Conservation (phyloP, 306 rosid genomes). For the Abrus pulchellus region DNA sequence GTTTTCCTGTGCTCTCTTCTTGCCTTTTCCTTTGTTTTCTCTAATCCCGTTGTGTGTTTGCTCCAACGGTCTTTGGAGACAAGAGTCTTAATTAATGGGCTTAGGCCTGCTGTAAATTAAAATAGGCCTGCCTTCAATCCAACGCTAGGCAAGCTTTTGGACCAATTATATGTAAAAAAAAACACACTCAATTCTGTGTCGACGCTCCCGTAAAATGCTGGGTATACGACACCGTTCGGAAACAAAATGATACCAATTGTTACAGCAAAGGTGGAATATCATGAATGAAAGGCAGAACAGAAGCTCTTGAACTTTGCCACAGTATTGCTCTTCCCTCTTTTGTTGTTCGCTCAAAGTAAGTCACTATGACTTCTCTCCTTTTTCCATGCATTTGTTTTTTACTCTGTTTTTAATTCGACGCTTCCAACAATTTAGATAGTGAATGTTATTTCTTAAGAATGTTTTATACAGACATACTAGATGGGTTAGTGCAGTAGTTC, state of each 20-base stretch:
- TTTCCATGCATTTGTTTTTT: background rate
- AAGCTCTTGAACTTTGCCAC: background rate
- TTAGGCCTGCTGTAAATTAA: background rate
- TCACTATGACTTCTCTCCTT: background rate
- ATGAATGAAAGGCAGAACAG: background rate
- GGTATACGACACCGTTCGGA: constrained; percentile 9
- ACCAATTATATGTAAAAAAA: background rate
- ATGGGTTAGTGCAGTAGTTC: background rate
- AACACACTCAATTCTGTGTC: background rate
- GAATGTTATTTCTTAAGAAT: background rate
- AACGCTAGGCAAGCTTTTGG: background rate
- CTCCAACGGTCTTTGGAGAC: background rate
- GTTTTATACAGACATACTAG: background rate
- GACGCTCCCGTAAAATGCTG: background rate
- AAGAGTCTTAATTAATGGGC: background rate
- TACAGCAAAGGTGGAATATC: background rate
- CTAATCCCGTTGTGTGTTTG: no score
- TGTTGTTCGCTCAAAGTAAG: constrained; percentile 15
- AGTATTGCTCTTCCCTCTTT: background rate
- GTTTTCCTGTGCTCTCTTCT: no score
- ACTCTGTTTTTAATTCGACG: background rate
- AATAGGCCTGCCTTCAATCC: background rate
- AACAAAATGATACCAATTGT: background rate
- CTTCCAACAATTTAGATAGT: background rate
- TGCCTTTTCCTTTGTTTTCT: background rate